Percentiles rank a stretch among this genome's conserved stretches.
Conservation (phyloP, 2,329 filamentous ascomycete genomes). For the Aspergillus puulaauensis region DNA sequence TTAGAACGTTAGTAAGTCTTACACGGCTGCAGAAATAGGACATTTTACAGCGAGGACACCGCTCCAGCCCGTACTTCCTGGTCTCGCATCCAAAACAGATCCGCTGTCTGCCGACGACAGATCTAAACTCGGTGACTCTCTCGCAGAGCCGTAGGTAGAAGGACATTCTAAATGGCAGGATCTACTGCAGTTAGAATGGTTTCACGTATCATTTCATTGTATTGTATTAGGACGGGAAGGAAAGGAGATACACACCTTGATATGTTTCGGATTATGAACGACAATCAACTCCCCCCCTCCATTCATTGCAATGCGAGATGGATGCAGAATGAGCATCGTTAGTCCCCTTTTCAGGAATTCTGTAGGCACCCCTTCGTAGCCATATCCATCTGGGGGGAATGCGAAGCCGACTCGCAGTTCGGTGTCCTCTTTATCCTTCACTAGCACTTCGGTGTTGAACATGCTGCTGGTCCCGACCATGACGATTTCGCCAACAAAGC, state of each 20-base stretch:
- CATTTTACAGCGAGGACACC: not conserved
- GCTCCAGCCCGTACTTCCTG: not conserved
- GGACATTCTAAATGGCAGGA: not conserved
- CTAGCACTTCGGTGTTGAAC: not conserved
- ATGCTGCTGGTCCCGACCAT: not conserved
- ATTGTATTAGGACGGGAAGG: too few relatives aligned
- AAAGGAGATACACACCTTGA: not conserved
- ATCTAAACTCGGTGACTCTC: not conserved
- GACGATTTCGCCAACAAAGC: not conserved
- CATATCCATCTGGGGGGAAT: not conserved
- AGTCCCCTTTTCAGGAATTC: not conserved
- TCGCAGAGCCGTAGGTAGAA: not conserved
- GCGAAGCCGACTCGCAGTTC: not conserved
- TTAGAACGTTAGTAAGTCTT: not conserved
- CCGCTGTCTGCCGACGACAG: not conserved
- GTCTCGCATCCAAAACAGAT: not conserved
- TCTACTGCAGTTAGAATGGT: not conserved
- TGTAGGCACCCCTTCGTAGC: not conserved
- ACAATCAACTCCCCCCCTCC: not conserved
- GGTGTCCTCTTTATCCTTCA: not conserved
- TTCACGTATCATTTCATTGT: too few relatives aligned
- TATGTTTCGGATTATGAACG: not conserved
- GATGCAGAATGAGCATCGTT: not conserved
- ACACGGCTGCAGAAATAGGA: not conserved
- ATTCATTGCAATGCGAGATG: not conserved